A percentile compares a stretch with the other conserved stretches of the same genome.
Conservation (phyloP, 1,284 basidiomycete species). For the Rhodotorula sp. region DNA sequence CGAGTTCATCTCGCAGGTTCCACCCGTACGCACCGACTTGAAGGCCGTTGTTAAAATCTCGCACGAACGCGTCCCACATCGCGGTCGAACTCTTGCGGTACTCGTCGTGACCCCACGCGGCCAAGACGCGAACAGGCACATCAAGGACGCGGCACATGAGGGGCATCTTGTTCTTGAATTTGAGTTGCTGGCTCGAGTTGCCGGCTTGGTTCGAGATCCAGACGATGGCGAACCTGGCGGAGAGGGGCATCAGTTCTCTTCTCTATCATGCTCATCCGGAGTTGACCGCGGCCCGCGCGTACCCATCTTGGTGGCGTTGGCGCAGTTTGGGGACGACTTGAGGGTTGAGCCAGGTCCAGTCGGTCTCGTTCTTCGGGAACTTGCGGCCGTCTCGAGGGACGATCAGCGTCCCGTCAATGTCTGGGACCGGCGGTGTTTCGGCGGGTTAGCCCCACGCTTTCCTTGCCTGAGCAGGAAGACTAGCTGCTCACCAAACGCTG, state of each 20-base stretch:
- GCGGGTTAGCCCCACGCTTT: not conserved
- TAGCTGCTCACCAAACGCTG: constrained; percentile 23
- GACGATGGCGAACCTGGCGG: constrained; percentile 62
- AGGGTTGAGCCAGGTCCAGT: constrained; percentile 76
- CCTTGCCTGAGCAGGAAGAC: too few relatives aligned
- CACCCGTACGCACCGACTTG: constrained; percentile 59
- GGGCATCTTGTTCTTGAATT: constrained; percentile 74
- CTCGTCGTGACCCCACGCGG: constrained; percentile 62
- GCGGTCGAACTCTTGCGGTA: constrained; percentile 87
- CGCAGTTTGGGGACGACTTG: constrained; percentile 65
- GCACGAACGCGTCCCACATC: constrained; percentile 74
- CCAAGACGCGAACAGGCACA: constrained; percentile 75
- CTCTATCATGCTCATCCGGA: not conserved
- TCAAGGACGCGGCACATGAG: constrained; percentile 65
- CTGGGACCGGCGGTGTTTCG: not conserved
- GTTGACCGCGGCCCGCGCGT: not conserved
- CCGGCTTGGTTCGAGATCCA: constrained; percentile 69
- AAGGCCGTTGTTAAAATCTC: constrained; percentile 60
- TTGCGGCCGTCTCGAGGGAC: constrained; percentile 58
- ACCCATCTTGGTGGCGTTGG: constrained; percentile 55
- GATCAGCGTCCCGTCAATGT: constrained; percentile 79
- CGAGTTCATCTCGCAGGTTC: not conserved
- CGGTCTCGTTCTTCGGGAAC: constrained; percentile 54
- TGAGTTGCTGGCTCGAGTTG: constrained; percentile 49
- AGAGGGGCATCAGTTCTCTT: too few relatives aligned